phyloP scores from a whole-genome alignment of 164 flowering plant genomes.

The Liriodendron chinense region DNA sequence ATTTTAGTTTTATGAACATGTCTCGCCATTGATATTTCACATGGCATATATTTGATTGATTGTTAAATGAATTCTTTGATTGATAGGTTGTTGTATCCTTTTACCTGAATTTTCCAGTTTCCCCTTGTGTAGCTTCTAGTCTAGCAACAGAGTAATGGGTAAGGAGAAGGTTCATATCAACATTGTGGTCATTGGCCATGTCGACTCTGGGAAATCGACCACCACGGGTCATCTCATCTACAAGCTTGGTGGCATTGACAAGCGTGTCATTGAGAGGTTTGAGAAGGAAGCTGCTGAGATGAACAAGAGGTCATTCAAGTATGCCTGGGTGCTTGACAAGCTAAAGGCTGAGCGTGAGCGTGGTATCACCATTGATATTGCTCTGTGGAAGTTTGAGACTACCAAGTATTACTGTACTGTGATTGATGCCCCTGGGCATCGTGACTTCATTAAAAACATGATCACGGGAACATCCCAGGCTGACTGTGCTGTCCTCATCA shows the following conservation, averaged over 20 bases:
- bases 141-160: conserved; percentile 4
- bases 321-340: conserved; percentile 19
- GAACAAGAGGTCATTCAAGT: conserved; percentile 21
- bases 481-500: conserved; percentile 18
- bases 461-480: conserved; percentile 21
- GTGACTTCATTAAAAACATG: conserved; percentile 30
- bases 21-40: too few relatives aligned
- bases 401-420: conserved; percentile 32
- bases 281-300: conserved; percentile 21
- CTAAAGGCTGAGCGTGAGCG: conserved; percentile 19
- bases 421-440: conserved; percentile 31
- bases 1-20: too few relatives aligned
- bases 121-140: neutral
- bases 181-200: conserved; percentile 21
- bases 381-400: conserved; percentile 42
- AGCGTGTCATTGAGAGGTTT: conserved; percentile 20
- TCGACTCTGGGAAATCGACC: conserved; percentile 19
- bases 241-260: conserved; percentile 18
- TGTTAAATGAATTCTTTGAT: too few relatives aligned
- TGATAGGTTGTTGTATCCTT: too few relatives aligned
- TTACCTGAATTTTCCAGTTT: too few relatives aligned
- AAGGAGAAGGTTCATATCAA: conserved; percentile 18
- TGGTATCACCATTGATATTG: conserved; percentile 20
- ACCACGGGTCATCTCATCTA: conserved; percentile 19
- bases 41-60: too few relatives aligned